These are phyloP conservation scores for Vanrija humicola DNA, from an alignment of 1,284 basidiomycete species.

Conservation along the genomic window DNA sequence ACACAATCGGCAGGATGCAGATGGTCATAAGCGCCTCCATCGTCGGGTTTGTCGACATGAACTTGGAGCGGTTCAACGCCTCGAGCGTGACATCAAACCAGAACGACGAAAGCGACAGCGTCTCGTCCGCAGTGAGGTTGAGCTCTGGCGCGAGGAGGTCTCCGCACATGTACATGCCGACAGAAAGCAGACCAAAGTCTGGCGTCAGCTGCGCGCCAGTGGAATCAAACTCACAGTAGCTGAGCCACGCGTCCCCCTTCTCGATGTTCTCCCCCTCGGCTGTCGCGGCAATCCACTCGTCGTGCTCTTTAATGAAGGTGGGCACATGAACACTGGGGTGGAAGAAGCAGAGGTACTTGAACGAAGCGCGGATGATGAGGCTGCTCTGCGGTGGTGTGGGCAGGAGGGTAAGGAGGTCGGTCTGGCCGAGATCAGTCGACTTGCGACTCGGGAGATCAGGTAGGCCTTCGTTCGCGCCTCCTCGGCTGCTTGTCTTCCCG, in stretches of 20 bases:
- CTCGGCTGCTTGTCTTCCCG: neutral
- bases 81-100: slow-evolving; percentile 25
- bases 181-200: slow-evolving; percentile 18
- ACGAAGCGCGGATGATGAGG: slow-evolving; percentile 17
- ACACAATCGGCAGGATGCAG: slow-evolving; percentile 18
- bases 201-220: neutral
- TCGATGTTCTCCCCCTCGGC: slow-evolving; percentile 14
- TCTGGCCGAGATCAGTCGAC: slow-evolving; percentile 19
- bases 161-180: slow-evolving; percentile 21
- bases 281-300: slow-evolving; percentile 23
- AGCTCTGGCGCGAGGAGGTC: slow-evolving; percentile 21
- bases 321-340: slow-evolving; percentile 29
- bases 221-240: slow-evolving; percentile 9
- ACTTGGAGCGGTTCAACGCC: slow-evolving; percentile 22
- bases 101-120: slow-evolving; percentile 14
- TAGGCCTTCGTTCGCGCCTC: neutral
- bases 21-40: slow-evolving; percentile 23
- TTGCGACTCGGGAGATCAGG: slow-evolving; percentile 17
- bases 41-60: slow-evolving; percentile 22
- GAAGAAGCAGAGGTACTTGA: slow-evolving; percentile 23
- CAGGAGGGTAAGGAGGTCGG: slow-evolving; percentile 20
- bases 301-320: slow-evolving; percentile 23
- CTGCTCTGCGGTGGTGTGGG: slow-evolving; percentile 17
- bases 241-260: slow-evolving; percentile 21
- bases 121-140: slow-evolving; percentile 14